Percentiles rank a stretch among this genome's conserved stretches.
These are phyloP conservation scores for Fusarium succisae DNA, from an alignment of 2,329 filamentous ascomycete genomes.

Conservation along the genomic window DNA sequence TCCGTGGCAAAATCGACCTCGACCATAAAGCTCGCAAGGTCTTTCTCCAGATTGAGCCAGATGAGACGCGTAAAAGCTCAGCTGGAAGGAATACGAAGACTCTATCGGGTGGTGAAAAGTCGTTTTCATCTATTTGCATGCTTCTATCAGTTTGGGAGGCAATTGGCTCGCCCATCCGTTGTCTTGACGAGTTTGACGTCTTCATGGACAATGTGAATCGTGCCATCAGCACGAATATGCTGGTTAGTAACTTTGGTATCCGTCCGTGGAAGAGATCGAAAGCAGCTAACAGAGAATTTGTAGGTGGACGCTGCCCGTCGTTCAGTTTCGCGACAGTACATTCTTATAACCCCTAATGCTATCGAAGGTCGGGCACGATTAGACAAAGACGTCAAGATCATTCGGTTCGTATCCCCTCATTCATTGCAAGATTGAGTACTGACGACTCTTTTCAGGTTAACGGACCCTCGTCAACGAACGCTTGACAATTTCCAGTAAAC, in stretches of 20 bases:
- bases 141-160: slow-evolving; percentile 95
- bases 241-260: slow-evolving; percentile 65
- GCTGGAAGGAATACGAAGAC: slow-evolving; percentile 88
- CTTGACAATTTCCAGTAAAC: slow-evolving; percentile 41
- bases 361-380: slow-evolving; percentile 69
- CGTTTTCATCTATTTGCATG: slow-evolving; percentile 95
- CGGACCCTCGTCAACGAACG: slow-evolving; percentile 66
- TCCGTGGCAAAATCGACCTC: slow-evolving; percentile 81
- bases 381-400: slow-evolving; percentile 79
- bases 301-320: slow-evolving; percentile 85
- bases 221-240: slow-evolving; percentile 91
- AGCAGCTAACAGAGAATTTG: not conserved
- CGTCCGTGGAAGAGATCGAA: not conserved
- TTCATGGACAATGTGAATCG: slow-evolving; percentile 99
- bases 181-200: slow-evolving; percentile 97
- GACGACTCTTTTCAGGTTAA: slow-evolving; percentile 54
- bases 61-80: slow-evolving; percentile 73
- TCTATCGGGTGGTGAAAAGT: slow-evolving; percentile 95
- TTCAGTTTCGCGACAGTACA: slow-evolving; percentile 91
- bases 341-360: slow-evolving; percentile 93
- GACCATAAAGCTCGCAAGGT: slow-evolving; percentile 80
- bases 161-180: slow-evolving; percentile 94
- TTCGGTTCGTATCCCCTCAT: slow-evolving; percentile 62
- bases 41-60: slow-evolving; percentile 78
- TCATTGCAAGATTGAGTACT: slow-evolving; percentile 26